A percentile compares a stretch with the other conserved stretches of the same genome.
Evolutionary conservation across 2,329 filamentous ascomycete genomes (phyloP).

Genomic region (Talaromyces sp.): DNA sequence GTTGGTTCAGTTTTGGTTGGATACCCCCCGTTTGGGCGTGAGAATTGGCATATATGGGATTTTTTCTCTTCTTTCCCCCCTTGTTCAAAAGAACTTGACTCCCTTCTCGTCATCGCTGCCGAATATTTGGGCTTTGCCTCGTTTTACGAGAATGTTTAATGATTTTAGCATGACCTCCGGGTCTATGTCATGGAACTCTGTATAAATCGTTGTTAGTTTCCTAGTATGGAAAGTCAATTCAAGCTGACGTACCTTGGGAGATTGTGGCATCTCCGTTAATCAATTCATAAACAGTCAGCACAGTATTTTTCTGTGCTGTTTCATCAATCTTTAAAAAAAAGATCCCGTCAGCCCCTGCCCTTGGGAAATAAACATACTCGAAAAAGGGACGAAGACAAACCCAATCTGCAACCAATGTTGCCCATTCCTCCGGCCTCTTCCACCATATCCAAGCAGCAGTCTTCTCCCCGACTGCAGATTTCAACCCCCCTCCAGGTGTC

Average conservation of each 20-base stretch:
- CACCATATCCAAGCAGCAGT: conserved; percentile 73
- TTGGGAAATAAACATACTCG: conserved; percentile 21
- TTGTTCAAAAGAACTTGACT: conserved; percentile 85
- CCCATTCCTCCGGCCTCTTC: conserved; percentile 88
- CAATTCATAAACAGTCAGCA: conserved; percentile 90
- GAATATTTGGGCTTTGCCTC: conserved; percentile 89
- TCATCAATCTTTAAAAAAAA: conserved; percentile 54
- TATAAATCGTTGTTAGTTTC: conserved; percentile 3
- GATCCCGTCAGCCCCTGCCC: neutral
- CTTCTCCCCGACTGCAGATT: conserved; percentile 24
- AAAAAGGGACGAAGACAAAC: conserved; percentile 25
- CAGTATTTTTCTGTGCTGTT: conserved; percentile 81
- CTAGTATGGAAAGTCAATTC: neutral
- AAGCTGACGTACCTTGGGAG: conserved; percentile 52
- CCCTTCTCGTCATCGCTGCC: conserved; percentile 81
- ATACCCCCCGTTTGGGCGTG: neutral
- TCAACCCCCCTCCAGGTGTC: conserved; percentile 44
- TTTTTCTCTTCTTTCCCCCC: conserved; percentile 8
- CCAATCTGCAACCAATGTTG: conserved; percentile 69
- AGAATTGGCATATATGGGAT: neutral
- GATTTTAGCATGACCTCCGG: conserved; percentile 72
- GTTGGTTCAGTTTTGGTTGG: neutral
- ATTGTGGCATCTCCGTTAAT: conserved; percentile 76
- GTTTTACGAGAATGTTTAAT: conserved; percentile 76
- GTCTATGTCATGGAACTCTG: conserved; percentile 87